Conservation (phyloP, 208 protist species). For the Acanthamoeba lenticulata region DNA sequence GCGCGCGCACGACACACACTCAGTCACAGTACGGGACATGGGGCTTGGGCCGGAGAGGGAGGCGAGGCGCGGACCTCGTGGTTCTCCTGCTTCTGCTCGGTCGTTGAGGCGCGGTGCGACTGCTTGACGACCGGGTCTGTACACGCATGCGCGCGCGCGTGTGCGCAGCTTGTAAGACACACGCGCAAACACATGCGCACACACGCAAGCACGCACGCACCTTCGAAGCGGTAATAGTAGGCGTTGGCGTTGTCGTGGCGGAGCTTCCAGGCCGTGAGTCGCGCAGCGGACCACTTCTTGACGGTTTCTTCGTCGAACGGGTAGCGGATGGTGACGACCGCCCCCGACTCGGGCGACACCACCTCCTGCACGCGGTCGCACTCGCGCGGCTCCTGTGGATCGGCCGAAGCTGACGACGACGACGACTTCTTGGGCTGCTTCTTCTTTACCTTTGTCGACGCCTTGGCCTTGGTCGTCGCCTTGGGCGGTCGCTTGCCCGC, state of each 20-base stretch:
- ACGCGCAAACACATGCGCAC: background rate
- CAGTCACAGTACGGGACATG: background rate
- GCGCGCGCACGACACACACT: background rate
- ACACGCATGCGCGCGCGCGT: background rate
- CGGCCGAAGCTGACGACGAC: background rate
- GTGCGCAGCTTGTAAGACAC: background rate
- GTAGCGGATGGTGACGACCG: background rate
- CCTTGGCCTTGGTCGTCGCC: background rate
- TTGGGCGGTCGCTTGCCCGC: background rate
- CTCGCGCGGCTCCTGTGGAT: background rate
- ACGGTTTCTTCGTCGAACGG: conserved; percentile 57
- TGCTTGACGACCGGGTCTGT: conserved; percentile 41
- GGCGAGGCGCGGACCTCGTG: background rate
- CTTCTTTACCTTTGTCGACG: background rate
- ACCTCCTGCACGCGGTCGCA: conserved; percentile 3
- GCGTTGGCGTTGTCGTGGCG: conserved; percentile 50
- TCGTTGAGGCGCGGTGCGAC: background rate
- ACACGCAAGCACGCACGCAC: background rate
- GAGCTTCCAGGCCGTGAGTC: conserved; percentile 8
- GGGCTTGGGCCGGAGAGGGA: background rate
- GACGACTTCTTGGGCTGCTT: background rate
- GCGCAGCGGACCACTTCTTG: conserved; percentile 21
- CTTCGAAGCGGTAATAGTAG: conserved; percentile 55
- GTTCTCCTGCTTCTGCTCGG: conserved; percentile 52
- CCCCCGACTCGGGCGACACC: conserved; percentile 1